These are phyloP conservation scores for Colletotrichum noveboracense DNA, from an alignment of 2,329 filamentous ascomycete species.

Conservation along the genomic window DNA sequence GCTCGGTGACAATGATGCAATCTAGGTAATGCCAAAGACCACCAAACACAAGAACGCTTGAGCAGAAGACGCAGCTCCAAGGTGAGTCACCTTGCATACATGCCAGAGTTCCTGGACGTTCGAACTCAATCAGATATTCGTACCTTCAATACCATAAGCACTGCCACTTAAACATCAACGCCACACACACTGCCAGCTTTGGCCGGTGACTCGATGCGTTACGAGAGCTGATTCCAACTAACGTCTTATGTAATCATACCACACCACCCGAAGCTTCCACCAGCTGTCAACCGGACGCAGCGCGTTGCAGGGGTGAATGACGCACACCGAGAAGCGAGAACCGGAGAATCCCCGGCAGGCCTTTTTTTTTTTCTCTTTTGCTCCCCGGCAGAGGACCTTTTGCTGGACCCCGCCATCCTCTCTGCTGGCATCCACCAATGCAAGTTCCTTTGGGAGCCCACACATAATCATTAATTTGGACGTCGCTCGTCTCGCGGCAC, in stretches of 20 bases:
- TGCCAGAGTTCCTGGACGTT: not conserved
- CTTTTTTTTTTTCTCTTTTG: not conserved
- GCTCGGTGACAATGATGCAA: not conserved
- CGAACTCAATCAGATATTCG: not conserved
- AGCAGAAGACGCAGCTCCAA: not conserved
- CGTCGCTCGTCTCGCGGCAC: conserved; percentile 5
- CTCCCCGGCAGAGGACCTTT: not conserved
- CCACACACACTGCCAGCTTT: not conserved
- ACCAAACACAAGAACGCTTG: not conserved
- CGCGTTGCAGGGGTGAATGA: conserved; percentile 2
- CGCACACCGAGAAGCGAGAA: conserved; percentile 10
- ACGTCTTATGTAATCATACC: not conserved
- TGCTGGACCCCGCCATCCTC: not conserved
- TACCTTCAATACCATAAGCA: not conserved
- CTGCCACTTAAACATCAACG: not conserved
- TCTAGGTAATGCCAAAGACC: not conserved
- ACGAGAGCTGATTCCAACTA: not conserved
- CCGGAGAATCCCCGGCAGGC: conserved; percentile 8
- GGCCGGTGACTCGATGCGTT: not conserved
- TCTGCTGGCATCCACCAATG: conserved; percentile 8
- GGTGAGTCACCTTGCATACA: not conserved
- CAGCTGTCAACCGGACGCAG: not conserved
- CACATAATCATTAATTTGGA: conserved; percentile 19
- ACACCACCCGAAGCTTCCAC: not conserved
- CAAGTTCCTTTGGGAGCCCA: conserved; percentile 10